A percentile compares a stretch with the other conserved stretches of the same genome.
These are phyloP conservation scores for Exserohilum turcica DNA, from an alignment of 2,329 filamentous ascomycete genomes.

Conservation along the genomic window DNA sequence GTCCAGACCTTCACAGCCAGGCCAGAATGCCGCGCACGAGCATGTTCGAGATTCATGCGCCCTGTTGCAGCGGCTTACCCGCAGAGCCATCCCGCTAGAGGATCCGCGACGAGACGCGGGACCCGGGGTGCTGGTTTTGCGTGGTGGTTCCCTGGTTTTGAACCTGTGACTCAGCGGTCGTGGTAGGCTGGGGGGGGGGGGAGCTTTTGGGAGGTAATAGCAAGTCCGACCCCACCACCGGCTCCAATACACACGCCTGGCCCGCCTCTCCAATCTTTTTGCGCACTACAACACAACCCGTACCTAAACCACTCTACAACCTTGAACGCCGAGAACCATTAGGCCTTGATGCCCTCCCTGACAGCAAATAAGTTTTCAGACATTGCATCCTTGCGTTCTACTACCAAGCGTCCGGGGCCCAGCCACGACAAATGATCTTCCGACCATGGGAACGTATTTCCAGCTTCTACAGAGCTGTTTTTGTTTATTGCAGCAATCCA, in stretches of 20 bases:
- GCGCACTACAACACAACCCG: slow-evolving; percentile 3
- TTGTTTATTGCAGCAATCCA: not conserved
- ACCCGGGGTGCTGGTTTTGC: slow-evolving; percentile 22
- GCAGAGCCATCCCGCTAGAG: slow-evolving; percentile 30
- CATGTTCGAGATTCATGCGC: slow-evolving; percentile 20
- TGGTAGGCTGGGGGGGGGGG: slow-evolving; percentile 15
- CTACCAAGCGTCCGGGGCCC: slow-evolving; percentile 7
- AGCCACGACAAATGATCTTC: slow-evolving; percentile 8
- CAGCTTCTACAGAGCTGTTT: not conserved
- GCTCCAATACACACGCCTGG: slow-evolving; percentile 15
- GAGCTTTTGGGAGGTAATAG: slow-evolving; percentile 15
- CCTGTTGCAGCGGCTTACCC: slow-evolving; percentile 28
- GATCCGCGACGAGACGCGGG: slow-evolving; percentile 27
- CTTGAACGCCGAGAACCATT: slow-evolving; percentile 7
- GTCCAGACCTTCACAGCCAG: slow-evolving; percentile 36
- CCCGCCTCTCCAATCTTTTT: slow-evolving; percentile 11
- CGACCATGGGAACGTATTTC: not conserved
- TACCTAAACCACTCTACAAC: not conserved
- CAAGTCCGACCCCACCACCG: slow-evolving; percentile 17
- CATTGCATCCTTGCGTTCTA: slow-evolving; percentile 2
- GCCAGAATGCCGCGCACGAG: slow-evolving; percentile 25
- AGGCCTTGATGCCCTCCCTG: slow-evolving; percentile 5
- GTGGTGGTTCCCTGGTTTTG: slow-evolving; percentile 14
- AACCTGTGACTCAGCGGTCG: slow-evolving; percentile 24
- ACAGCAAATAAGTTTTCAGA: slow-evolving; percentile 3